A percentile compares a stretch with the other conserved stretches of the same genome.
phyloP scores from a whole-genome alignment of 108 stramenopile species.

The Aurantiochytrium sp. region DNA sequence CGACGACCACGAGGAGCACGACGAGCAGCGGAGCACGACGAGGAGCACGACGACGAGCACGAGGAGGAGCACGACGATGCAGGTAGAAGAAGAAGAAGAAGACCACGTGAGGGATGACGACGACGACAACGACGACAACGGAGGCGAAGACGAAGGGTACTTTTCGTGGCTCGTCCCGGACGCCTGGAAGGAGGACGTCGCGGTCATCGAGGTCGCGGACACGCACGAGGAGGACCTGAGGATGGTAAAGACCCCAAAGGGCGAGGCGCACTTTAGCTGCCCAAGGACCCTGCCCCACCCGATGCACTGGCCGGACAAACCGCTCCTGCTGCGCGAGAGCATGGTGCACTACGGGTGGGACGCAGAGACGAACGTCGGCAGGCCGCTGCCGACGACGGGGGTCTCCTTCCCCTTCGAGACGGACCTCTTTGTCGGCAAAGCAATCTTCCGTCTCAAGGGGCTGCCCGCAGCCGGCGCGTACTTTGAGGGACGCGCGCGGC shows the following conservation, averaged over 20 bases:
- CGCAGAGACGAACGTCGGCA: background rate
- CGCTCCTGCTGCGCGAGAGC: background rate
- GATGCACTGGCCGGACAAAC: background rate
- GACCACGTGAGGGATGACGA: background rate
- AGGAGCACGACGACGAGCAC: background rate
- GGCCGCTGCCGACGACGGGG: background rate
- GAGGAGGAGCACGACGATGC: background rate
- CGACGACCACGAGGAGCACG: background rate
- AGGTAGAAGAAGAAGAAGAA: background rate
- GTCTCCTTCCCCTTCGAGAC: background rate
- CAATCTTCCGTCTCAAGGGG: background rate
- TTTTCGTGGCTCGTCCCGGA: background rate
- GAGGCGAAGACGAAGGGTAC: background rate
- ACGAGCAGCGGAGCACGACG: background rate
- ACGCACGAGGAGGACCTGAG: background rate
- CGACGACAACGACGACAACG: background rate
- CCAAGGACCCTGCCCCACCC: slow-evolving; percentile 3
- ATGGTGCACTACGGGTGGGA: background rate
- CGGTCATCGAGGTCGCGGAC: background rate
- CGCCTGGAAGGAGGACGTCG: background rate
- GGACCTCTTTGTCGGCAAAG: background rate
- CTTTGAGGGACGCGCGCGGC: background rate
- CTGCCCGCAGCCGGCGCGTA: background rate
- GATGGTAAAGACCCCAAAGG: background rate
- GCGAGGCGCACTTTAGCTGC: background rate